Base-by-base conservation (phyloP, 1,284 basidiomycete species). In the Irpex lacteus region DNA sequence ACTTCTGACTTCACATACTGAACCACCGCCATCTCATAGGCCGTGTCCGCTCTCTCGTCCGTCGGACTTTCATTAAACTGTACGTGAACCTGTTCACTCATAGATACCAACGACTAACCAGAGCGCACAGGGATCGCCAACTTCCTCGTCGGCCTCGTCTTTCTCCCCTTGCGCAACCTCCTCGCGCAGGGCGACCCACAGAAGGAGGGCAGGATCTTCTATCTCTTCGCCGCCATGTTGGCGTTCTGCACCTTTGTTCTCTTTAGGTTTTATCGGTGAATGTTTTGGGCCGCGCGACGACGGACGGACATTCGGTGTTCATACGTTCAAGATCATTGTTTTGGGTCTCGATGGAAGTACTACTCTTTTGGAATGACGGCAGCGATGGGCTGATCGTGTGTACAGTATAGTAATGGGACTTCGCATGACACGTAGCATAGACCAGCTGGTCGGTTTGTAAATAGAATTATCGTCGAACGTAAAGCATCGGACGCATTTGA, bases 1-100 rank as follows among this genome's bases (percentile, higher is more conserved):
- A 62, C 11, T 40, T 37, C 49, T 54, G 63, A 36, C 38, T 60
- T 54, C 11, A 18, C 54, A 37, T 59, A 34, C 62, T 38, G 18
- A 8, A 11, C 62, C n/a, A 47, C 11, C 13, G 40, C 13, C 9
- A 18, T 15, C 18, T 60, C 61, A 5, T 69, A 94, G 90, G 92
- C 94, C 47, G 91, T 95, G 11, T 92, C 94, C 7, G 88, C 92
- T 0, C 81, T 96, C 5, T 94, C 95, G 0, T 93, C 93, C 1
- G 82, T 96, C 7, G 90, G 89, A 0, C 80, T 97, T 21, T 92
- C 92, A 6, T 70, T 92, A n/a, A 95, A 94, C 71, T 98, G 91
- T 89, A 75, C 69, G 86, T 77, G 21, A 34, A 34, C 5, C 32
- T 6, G 5, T 34, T 34, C 32, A 6, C 32, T 6, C 32, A 34